Evolutionary conservation across 108 stramenopile species (phyloP).

Genomic region (Cyclostephanos tholiformis): DNA sequence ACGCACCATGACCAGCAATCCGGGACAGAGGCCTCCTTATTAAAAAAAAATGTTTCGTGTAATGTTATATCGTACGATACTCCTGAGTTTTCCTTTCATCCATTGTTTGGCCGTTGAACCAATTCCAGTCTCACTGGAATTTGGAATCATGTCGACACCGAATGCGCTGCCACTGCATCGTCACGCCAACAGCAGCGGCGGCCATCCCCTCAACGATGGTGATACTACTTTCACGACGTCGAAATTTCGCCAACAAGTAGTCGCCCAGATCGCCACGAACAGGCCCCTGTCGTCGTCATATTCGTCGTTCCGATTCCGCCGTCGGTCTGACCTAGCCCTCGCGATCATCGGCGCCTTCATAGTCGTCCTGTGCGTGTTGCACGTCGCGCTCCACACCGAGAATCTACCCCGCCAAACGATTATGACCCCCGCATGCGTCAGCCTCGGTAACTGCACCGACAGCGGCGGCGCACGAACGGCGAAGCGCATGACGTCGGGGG

Average conservation of each 20-base stretch:
- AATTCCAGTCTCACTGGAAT: no score
- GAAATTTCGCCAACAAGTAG: background rate
- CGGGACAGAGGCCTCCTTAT: no score
- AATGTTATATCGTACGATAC: no score
- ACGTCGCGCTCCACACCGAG: background rate
- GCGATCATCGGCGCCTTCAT: constrained; percentile 12
- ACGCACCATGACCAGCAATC: no score
- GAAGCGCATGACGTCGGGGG: background rate
- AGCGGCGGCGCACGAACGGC: background rate
- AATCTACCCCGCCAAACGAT: background rate
- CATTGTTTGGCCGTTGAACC: no score
- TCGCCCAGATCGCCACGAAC: background rate
- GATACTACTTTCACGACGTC: background rate
- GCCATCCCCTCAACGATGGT: no score
- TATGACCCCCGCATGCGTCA: background rate
- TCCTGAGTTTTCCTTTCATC: no score
- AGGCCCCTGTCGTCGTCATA: background rate
- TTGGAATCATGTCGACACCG: no score
- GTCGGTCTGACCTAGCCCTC: constrained; percentile 24
- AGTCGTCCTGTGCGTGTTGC: background rate
- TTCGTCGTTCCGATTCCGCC: background rate
- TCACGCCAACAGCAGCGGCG: no score
- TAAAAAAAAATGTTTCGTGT: no score
- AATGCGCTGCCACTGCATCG: no score
- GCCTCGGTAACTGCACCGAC: no score